These are phyloP conservation scores for Phytophthora foliorum DNA, from an alignment of 352 stramenopile genomes.

Conservation along the genomic window DNA sequence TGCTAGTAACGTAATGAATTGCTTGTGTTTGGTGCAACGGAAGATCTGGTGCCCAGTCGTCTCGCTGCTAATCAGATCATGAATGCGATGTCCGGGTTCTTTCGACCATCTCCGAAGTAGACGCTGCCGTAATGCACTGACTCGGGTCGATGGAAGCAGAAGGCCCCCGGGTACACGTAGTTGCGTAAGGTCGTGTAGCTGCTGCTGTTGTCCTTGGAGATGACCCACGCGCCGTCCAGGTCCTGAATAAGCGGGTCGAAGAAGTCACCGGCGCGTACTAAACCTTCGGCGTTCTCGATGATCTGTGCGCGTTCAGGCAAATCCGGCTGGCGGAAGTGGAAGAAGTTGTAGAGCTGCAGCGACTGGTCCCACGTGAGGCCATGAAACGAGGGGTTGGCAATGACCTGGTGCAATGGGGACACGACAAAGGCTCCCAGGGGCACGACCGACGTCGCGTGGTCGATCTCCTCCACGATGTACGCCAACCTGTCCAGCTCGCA, in stretches of 20 bases:
- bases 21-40: neutral
- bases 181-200: slow-evolving; percentile 70
- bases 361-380: slow-evolving; percentile 74
- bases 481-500: slow-evolving; percentile 82
- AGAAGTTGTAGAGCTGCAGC: slow-evolving; percentile 77
- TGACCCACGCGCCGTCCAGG: slow-evolving; percentile 68
- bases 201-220: slow-evolving; percentile 76
- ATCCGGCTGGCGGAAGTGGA: slow-evolving; percentile 78
- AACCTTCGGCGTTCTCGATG: slow-evolving; percentile 57
- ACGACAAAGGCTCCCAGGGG: slow-evolving; percentile 77
- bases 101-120: slow-evolving; percentile 84
- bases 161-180: slow-evolving; percentile 67
- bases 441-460: slow-evolving; percentile 64
- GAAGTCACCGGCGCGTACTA: slow-evolving; percentile 77
- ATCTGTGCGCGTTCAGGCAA: slow-evolving; percentile 65
- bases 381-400: slow-evolving; percentile 74
- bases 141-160: slow-evolving; percentile 74
- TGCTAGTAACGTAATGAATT: slow-evolving; percentile 13
- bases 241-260: slow-evolving; percentile 76
- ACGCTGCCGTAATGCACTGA: slow-evolving; percentile 64
- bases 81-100: slow-evolving; percentile 80
- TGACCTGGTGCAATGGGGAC: slow-evolving; percentile 73
- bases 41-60: neutral
- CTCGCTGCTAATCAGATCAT: slow-evolving; percentile 57
- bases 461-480: slow-evolving; percentile 74